These are phyloP conservation scores for Colletotrichum sp. DNA, from an alignment of 2,329 filamentous ascomycete species.

Conservation along the genomic window DNA sequence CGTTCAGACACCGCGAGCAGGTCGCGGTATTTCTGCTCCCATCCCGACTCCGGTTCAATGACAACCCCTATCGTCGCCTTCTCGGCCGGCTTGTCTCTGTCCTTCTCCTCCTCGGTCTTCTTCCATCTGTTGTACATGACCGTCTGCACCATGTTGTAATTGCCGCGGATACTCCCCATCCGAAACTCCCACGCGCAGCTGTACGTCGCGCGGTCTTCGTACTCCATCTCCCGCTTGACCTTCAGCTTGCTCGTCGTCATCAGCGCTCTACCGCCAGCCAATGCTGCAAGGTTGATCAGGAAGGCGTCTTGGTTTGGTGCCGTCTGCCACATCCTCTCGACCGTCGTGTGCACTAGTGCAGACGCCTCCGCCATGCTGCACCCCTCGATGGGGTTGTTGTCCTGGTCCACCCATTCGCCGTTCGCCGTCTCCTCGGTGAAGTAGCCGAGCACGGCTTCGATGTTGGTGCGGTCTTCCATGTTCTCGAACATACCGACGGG, in stretches of 20 bases:
- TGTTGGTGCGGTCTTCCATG: constrained; percentile 55
- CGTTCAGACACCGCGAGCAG: constrained; percentile 65
- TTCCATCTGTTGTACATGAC: constrained; percentile 50
- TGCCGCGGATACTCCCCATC: constrained; percentile 57
- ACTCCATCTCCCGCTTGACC: constrained; percentile 49
- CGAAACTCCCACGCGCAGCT: constrained; percentile 60
- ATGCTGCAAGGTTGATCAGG: constrained; percentile 62
- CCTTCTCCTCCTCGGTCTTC: constrained; percentile 25
- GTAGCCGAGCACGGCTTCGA: constrained; percentile 60
- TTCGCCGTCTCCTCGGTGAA: constrained; percentile 56
- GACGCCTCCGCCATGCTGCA: constrained; percentile 58
- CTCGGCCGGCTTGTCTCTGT: constrained; percentile 33
- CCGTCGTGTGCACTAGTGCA: constrained; percentile 58
- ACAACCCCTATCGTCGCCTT: background rate
- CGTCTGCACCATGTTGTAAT: constrained; percentile 57
- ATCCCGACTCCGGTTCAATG: constrained; percentile 29
- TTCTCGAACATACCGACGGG: constrained; percentile 31
- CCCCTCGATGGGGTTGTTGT: constrained; percentile 45
- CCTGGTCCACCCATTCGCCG: constrained; percentile 56
- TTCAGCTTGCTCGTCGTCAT: constrained; percentile 46
- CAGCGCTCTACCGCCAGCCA: constrained; percentile 59
- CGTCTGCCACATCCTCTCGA: constrained; percentile 56
- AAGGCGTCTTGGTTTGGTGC: constrained; percentile 60
- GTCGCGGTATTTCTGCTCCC: constrained; percentile 60
- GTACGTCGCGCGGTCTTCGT: constrained; percentile 50